phyloP scores from a whole-genome alignment of 2,329 filamentous ascomycete genomes.

The Colletotrichum sp. region DNA sequence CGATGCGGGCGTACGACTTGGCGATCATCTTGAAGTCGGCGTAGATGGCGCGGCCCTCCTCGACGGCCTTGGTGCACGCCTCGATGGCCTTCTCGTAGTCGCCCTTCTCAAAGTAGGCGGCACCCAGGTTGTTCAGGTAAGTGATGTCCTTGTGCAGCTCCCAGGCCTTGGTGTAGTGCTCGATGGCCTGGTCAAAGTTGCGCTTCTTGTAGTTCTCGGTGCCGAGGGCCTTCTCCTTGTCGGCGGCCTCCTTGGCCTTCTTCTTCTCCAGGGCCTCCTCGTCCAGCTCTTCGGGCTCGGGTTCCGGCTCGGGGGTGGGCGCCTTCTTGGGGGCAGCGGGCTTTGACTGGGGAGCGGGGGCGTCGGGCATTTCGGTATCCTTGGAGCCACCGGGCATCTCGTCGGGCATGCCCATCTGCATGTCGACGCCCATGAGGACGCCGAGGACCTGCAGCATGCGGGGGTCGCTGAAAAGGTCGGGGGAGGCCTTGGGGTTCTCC shows the following conservation, averaged over 20 bases:
- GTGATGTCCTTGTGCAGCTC: constrained; percentile 94
- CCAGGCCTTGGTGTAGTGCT: constrained; percentile 95
- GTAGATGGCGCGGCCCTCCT: constrained; percentile 86
- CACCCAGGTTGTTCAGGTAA: constrained; percentile 95
- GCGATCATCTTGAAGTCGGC: constrained; percentile 99
- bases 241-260: constrained; percentile 90
- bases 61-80: constrained; percentile 83
- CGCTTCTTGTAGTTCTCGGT: constrained; percentile 99
- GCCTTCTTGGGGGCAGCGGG: constrained; percentile 60
- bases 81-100: constrained; percentile 90
- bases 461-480: constrained; percentile 85
- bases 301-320: constrained; percentile 60
- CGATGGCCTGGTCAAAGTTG: constrained; percentile 92
- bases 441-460: constrained; percentile 93
- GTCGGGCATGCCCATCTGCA: constrained; percentile 58
- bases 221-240: constrained; percentile 92
- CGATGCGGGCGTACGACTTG: constrained; percentile 97
- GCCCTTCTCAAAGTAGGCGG: constrained; percentile 94
- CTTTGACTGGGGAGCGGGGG: constrained; percentile 42
- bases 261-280: constrained; percentile 85
- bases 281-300: constrained; percentile 74
- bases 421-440: constrained; percentile 91
- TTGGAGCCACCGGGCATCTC: constrained; percentile 48
- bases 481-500: constrained; percentile 79
- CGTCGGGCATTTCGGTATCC: constrained; percentile 81